Conservation (phyloP, 306 rosid species). For the Rosa chinensis region DNA sequence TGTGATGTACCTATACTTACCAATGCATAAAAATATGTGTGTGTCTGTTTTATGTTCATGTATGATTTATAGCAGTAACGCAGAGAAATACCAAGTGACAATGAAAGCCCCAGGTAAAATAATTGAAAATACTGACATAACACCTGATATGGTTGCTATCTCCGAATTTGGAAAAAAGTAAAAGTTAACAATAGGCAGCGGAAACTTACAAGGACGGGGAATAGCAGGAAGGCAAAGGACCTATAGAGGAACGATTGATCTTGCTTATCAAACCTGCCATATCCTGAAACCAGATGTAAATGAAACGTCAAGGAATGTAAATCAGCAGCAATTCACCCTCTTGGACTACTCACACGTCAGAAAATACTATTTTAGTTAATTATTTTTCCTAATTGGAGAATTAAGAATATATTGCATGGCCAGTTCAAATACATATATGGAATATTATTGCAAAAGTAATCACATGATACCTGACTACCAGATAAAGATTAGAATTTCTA, state of each 20-base stretch:
- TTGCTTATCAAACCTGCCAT: slow-evolving; percentile 99
- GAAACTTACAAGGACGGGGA: slow-evolving; percentile 86
- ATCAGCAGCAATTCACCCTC: neutral
- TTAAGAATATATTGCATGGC: neutral
- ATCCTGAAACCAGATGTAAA: slow-evolving; percentile 62
- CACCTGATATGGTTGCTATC: neutral
- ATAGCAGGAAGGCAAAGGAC: slow-evolving; percentile 93
- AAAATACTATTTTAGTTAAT: neutral
- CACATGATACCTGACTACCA: neutral
- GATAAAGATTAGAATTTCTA: neutral
- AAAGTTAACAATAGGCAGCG: slow-evolving; percentile 18
- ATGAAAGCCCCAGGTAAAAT: neutral
- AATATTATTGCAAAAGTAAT: neutral
- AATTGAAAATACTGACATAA: neutral
- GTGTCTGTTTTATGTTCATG: neutral
- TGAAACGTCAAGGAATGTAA: neutral
- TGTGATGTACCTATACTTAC: neutral
- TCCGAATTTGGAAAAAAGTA: neutral
- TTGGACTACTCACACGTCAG: neutral
- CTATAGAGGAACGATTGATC: slow-evolving; percentile 94
- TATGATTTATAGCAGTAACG: neutral
- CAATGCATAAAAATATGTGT: neutral
- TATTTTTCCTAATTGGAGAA: neutral
- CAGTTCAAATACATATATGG: neutral
- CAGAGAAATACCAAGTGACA: neutral